Evolutionary conservation across 441 rosid genomes (phyloP), one percentile per base, ranked within the genome.

Genomic region (Geranium incanum): DNA sequence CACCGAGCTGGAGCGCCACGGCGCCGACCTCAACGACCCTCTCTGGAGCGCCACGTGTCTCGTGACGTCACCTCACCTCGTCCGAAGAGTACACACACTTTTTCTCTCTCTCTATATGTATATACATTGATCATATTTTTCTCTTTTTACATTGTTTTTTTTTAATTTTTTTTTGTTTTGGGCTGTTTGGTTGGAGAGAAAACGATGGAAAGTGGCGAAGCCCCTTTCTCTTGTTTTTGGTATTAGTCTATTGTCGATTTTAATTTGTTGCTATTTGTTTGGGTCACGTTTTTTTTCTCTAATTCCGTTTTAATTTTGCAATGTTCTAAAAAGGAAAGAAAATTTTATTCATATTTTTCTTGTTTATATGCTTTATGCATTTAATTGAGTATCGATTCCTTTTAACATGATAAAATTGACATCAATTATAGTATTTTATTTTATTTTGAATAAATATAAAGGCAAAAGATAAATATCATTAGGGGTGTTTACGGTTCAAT

Each of bases 31-130:
- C 72, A 87, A 88, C 71, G 98, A 93, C 78, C 96, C 96, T 73
- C 93, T 93, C 36, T 91, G 98, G 98, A 91, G 98, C 80, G 94
- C 97, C 73, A 91, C 89, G 76, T 93, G 91, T 73, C 94, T 93
- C 70, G 33, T 89, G 75, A 84, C 84, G 72, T 89, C 94, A 62
- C 92, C 97, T 33, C 88, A 91, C 67, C 96, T 91, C 70, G 90
- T 91, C 59, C 69, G 93, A 77, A 83, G 85, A 89, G 97, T 91
- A 76, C 28, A 2, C 4, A 16, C 50, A 36, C 36, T 11, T 37
- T 67, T 12, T 1, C 66, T 23, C 5, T 38, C 33, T 28, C 33
- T 28, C 33, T 28, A 28, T 2, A 28, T 21, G 21, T 21, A 21
- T 21, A 21, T 21, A 3, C 16, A 48, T 48, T 48, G 16, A 48